Conservation (phyloP, 2,329 filamentous ascomycete genomes). For the Diaporthe sp. region DNA sequence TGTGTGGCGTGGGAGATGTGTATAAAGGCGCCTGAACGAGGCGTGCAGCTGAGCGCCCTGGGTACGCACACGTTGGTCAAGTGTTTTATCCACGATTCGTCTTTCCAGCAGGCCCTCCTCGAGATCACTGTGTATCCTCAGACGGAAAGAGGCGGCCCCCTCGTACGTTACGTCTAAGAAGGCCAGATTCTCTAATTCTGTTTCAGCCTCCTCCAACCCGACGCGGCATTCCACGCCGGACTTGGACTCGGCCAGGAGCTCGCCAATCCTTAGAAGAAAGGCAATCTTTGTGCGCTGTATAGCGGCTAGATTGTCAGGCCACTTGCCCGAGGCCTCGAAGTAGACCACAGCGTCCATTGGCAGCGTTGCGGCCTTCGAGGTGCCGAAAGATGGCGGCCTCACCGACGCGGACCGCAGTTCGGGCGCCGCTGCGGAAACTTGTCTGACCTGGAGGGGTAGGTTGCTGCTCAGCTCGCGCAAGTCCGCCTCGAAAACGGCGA, state of each 20-base stretch:
- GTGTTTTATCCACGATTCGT: conserved; percentile 79
- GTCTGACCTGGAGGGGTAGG: conserved; percentile 86
- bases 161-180: conserved; percentile 87
- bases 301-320: conserved; percentile 91
- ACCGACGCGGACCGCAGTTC: conserved; percentile 81
- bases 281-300: conserved; percentile 96
- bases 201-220: conserved; percentile 82
- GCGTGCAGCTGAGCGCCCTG: conserved; percentile 78
- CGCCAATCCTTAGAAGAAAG: conserved; percentile 83
- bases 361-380: conserved; percentile 56
- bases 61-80: conserved; percentile 75
- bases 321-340: conserved; percentile 92
- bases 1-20: conserved; percentile 81
- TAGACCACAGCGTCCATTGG: conserved; percentile 87
- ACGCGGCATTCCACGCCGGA: conserved; percentile 73
- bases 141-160: conserved; percentile 79
- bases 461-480: conserved; percentile 83
- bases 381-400: conserved; percentile 60
- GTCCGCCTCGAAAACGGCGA: conserved; percentile 80
- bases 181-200: conserved; percentile 79
- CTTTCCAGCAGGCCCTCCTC: conserved; percentile 85
- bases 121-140: conserved; percentile 90
- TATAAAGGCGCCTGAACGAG: conserved; percentile 77
- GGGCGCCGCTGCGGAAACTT: conserved; percentile 79
- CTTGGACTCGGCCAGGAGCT: conserved; percentile 74